Conservation (phyloP, 2,329 filamentous ascomycete genomes). For the Talaromyces sp. region DNA sequence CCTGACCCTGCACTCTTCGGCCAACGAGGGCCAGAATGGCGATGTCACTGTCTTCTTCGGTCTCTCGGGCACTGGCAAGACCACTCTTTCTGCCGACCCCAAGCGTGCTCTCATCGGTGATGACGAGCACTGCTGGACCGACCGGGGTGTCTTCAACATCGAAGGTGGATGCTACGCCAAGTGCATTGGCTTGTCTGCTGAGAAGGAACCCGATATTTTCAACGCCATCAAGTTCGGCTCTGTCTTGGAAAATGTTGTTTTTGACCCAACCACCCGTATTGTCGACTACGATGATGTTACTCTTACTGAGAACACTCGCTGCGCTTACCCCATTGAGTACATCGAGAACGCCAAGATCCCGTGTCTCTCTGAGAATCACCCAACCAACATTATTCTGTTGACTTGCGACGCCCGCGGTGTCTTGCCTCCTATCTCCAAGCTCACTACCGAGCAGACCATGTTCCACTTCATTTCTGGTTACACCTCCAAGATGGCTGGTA, state of each 20-base stretch:
- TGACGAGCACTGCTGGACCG: conserved; percentile 99
- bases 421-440: conserved; percentile 94
- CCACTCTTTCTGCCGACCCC: conserved; percentile 91
- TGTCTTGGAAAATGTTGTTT: conserved; percentile 97
- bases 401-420: conserved; percentile 98
- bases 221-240: conserved; percentile 94
- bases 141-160: conserved; percentile 97
- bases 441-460: conserved; percentile 92
- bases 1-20: conserved; percentile 94
- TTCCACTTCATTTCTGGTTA: conserved; percentile 99
- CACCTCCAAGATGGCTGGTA: conserved; percentile 99
- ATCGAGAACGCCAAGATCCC: conserved; percentile 99
- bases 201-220: conserved; percentile 99
- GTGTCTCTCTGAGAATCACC: conserved; percentile 80
- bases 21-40: conserved; percentile 89
- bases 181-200: conserved; percentile 91
- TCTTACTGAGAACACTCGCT: conserved; percentile 96
- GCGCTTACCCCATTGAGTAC: conserved; percentile 98
- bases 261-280: conserved; percentile 78
- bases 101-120: conserved; percentile 96
- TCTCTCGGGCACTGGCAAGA: conserved; percentile 97
- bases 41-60: conserved; percentile 99
- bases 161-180: conserved; percentile 99
- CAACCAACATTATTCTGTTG: conserved; percentile 94
- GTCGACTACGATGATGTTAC: conserved; percentile 96